Percentiles rank a stretch among this genome's conserved stretches.
phyloP scores from a whole-genome alignment of 2,329 filamentous ascomycete genomes.

The Cercospora sp. region DNA sequence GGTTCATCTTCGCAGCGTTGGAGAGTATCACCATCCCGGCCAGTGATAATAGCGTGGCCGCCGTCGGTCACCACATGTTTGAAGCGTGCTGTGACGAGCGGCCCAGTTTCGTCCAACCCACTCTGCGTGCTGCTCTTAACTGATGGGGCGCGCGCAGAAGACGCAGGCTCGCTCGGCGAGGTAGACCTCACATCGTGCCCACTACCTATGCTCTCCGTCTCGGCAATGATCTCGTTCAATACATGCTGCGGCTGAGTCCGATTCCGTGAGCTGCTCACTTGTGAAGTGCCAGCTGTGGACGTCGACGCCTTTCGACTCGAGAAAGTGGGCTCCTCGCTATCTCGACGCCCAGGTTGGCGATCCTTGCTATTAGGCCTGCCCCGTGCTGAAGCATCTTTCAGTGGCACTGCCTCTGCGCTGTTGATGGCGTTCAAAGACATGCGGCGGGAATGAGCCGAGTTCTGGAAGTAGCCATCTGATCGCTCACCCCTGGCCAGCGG shows the following conservation, averaged over 20 bases:
- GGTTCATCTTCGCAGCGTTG: slow-evolving; percentile 89
- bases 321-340: neutral
- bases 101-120: slow-evolving; percentile 46
- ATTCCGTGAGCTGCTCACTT: neutral
- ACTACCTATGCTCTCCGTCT: slow-evolving; percentile 24
- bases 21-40: slow-evolving; percentile 67
- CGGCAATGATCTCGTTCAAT: slow-evolving; percentile 27
- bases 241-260: slow-evolving; percentile 16
- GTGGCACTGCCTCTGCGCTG: neutral
- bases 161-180: slow-evolving; percentile 27
- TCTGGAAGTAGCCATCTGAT: slow-evolving; percentile 42
- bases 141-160: slow-evolving; percentile 36
- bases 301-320: slow-evolving; percentile 22
- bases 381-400: neutral
- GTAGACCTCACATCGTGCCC: slow-evolving; percentile 4
- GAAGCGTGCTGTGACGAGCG: slow-evolving; percentile 70
- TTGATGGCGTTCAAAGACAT: slow-evolving; percentile 16
- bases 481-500: slow-evolving; percentile 22
- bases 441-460: slow-evolving; percentile 26
- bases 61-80: slow-evolving; percentile 73
- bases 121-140: slow-evolving; percentile 38
- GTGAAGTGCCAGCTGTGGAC: slow-evolving; percentile 19
- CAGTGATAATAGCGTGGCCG: slow-evolving; percentile 81
- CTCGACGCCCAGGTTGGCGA: slow-evolving; percentile 5
- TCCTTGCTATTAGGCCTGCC: slow-evolving; percentile 20